phyloP scores from a whole-genome alignment of 352 stramenopile species.

The Stephanocyclus meneghinianus region DNA sequence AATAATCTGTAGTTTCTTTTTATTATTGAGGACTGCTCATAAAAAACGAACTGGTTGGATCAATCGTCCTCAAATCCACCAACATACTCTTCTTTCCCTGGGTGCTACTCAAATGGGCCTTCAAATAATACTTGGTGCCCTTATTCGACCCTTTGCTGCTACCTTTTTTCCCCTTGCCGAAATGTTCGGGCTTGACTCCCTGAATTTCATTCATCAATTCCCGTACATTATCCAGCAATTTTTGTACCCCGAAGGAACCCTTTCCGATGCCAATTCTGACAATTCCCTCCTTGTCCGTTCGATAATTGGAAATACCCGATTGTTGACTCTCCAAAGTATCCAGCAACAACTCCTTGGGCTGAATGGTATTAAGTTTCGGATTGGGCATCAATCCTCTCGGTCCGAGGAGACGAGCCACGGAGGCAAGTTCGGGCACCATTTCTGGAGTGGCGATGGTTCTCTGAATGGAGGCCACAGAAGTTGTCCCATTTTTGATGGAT shows the following conservation, averaged over 20 bases:
- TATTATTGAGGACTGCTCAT: constrained; percentile 46
- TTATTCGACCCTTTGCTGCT: constrained; percentile 35
- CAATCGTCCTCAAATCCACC: constrained; percentile 74
- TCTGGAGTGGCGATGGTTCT: constrained; percentile 63
- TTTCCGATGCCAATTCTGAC: constrained; percentile 70
- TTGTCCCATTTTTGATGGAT: constrained; percentile 54
- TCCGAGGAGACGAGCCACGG: constrained; percentile 91
- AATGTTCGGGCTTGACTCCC: constrained; percentile 71
- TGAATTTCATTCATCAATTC: constrained; percentile 72
- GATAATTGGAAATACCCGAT: constrained; percentile 62
- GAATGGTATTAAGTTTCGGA: constrained; percentile 94
- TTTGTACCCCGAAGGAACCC: constrained; percentile 59
- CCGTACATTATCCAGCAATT: constrained; percentile 72
- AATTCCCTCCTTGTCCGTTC: constrained; percentile 71
- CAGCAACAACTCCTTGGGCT: constrained; percentile 49
- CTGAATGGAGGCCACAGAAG: constrained; percentile 57
- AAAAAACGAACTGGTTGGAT: constrained; percentile 72
- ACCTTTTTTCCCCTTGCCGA: constrained; percentile 65
- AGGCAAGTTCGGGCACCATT: constrained; percentile 89
- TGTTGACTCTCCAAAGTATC: constrained; percentile 49
- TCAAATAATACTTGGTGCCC: constrained; percentile 75
- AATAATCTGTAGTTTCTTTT: neutral
- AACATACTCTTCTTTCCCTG: constrained; percentile 63
- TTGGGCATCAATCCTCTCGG: constrained; percentile 97
- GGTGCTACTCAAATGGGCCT: constrained; percentile 63